Base-by-base conservation (phyloP, 345 rosid genomes). In the Sisymbrium altissimum region DNA sequence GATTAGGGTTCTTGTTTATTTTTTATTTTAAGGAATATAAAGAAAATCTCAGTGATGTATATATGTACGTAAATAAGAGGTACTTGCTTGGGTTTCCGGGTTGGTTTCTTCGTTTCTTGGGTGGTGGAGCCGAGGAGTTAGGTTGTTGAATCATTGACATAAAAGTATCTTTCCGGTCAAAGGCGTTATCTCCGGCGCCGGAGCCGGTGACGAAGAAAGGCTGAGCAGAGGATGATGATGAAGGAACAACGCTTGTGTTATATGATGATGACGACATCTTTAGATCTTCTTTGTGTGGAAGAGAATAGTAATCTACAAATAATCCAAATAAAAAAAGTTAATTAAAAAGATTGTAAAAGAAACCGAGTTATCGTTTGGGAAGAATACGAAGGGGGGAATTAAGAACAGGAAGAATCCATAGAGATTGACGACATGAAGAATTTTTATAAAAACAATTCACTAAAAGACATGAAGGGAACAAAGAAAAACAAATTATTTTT, bases 21-120 rank as follows among this genome's bases (percentile, higher is more conserved):
- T 48, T 21, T 21, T 32, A 13, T 3, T 8, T 9, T 8, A 48
- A 23, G 25, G 27, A 41, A 14, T 41, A 32, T 32, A 32, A 5
- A 19, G 19, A 23, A 18, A 49, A 49, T 4, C 29, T 19, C 14
- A 49, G 55, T 19, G 14, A 49, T 21, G 29, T 49, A 49, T 19
- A 49, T 19, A 49, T 21, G 35, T 36, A 44, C 40, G 27, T 50
- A 50, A 32, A 32, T 27, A 50, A 40, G 81, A 75, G 88, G 55
- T 54, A 87, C 89, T 87, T 89, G 85, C 96, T 79, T 81, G 96
- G 90, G 46, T 80, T 85, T 81, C 96, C 96, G 9, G 93, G 91
- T 66, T 89, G 96, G 68, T 89, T 87, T 81, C 93, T 84, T 80
- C 81, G 86, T 64, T 83, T 89, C 87, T 86, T 89, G 35, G 72